Evolutionary conservation across 2,329 filamentous ascomycete genomes (phyloP), one percentile per base, ranked within the genome.

Genomic region (Scedosporium minutisporum): DNA sequence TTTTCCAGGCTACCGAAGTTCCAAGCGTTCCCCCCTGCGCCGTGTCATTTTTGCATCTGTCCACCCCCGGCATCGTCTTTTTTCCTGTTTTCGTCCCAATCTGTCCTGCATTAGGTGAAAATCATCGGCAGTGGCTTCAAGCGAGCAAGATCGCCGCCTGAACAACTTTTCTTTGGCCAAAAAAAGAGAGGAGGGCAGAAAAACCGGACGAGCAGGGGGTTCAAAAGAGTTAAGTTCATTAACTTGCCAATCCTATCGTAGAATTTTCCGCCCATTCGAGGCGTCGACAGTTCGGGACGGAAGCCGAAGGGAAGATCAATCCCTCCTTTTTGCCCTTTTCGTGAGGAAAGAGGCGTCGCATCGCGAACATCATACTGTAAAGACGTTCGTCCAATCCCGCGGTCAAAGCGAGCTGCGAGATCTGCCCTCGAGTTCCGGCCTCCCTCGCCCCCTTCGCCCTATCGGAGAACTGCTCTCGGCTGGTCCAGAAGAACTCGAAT

Each of bases 141-240:
- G 59, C 59, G 44, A 61, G 44, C 59, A 53, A 25, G 59, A 61
- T 61, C 59, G 33, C 33, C 57, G 38, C 29, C 38, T 58, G n/a
- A 42, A 38, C 23, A 41, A 14, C 44, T 29, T 29, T 27, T 33
- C 41, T 38, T 60, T 48, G 25, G 23, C 6, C 9, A 16, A 48
- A 60, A 29, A 14, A 6, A 38, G 58, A 25, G 27, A 21, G 9
- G 27, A 27, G 23, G n/a, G n/a, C n/a, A n/a, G n/a, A n/a, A n/a
- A 51, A 48, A 29, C 18, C 27, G 14, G 57, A 33, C 14, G 27
- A 57, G 53, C 27, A 23, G 44, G 44, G 44, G 18, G 16, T 48
- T 18, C 9, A 48, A 21, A 48, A 48, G 44, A n/a, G 33, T 38
- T 12, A 38, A 14, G 33, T 38, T 38, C 33, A 38, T 38, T 29